Percentiles rank a stretch among this genome's conserved stretches.
phyloP scores from a whole-genome alignment of 768 basidiomycete genomes.

The Podaxis rugospora region DNA sequence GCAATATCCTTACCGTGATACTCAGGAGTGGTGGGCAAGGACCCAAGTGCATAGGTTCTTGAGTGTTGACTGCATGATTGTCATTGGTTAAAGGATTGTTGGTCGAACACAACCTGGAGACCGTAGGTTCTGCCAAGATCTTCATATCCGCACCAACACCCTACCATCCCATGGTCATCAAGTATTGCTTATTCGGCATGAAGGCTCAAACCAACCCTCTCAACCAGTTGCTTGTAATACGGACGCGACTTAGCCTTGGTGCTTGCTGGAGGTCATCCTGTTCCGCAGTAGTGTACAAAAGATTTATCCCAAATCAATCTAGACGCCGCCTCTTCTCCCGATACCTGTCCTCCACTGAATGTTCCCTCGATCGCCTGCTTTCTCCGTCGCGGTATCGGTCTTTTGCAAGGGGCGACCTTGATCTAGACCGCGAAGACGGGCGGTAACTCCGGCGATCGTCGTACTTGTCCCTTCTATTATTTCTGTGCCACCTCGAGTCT shows the following conservation, averaged over 20 bases:
- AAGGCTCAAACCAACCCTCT: conserved; percentile 42
- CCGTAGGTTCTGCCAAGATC: neutral
- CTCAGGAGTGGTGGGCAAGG: conserved; percentile 38
- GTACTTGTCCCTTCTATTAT: conserved; percentile 14
- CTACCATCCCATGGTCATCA: conserved; percentile 32
- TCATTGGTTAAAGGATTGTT: conserved; percentile 58
- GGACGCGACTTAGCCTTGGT: no score
- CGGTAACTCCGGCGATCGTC: conserved; percentile 23
- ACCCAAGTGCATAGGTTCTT: conserved; percentile 49
- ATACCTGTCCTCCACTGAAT: conserved; percentile 18
- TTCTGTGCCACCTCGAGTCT: conserved; percentile 20
- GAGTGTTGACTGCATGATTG: conserved; percentile 51
- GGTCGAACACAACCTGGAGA: conserved; percentile 63
- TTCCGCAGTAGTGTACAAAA: neutral
- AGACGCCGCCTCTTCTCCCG: conserved; percentile 55
- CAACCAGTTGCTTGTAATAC: conserved; percentile 22
- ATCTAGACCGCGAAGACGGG: conserved; percentile 25
- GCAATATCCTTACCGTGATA: conserved; percentile 49
- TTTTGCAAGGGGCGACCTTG: conserved; percentile 24
- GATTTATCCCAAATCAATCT: conserved; percentile 30
- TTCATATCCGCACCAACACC: neutral
- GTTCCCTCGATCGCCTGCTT: conserved; percentile 23
- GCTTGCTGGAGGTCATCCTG: no score
- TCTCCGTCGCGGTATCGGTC: conserved; percentile 26
- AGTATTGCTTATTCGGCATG: conserved; percentile 30